A percentile compares a stretch with the other conserved stretches of the same genome.
Conservation (phyloP, 2,329 filamentous ascomycete genomes). For the Leptographium procerum region DNA sequence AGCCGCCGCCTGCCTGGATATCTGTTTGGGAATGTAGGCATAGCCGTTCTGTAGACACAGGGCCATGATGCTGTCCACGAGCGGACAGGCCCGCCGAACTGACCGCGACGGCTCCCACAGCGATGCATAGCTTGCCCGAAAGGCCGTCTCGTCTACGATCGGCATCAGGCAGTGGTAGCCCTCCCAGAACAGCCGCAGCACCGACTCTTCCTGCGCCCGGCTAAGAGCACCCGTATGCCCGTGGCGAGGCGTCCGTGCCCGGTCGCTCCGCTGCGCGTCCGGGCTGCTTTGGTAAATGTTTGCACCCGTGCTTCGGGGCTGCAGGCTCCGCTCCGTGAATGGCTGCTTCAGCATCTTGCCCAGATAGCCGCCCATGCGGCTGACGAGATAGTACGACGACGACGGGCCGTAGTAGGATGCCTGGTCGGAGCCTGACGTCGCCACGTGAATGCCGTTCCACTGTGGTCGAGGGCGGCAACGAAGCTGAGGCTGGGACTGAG, state of each 20-base stretch:
- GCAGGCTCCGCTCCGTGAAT: slow-evolving; percentile 7
- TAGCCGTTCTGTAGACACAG: slow-evolving; percentile 37
- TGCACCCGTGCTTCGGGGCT: slow-evolving; percentile 6
- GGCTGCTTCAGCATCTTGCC: slow-evolving; percentile 20
- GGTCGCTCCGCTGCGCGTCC: neutral
- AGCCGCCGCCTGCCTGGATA: neutral
- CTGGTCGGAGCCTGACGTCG: slow-evolving; percentile 22
- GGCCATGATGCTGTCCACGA: slow-evolving; percentile 41
- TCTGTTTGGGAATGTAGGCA: slow-evolving; percentile 14
- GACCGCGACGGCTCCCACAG: slow-evolving; percentile 22
- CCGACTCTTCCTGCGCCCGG: slow-evolving; percentile 26
- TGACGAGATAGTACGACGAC: slow-evolving; percentile 33
- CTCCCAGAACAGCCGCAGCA: slow-evolving; percentile 29
- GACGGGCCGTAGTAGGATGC: slow-evolving; percentile 31
- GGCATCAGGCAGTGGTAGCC: slow-evolving; percentile 25
- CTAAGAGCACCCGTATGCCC: neutral
- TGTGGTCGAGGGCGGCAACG: slow-evolving; percentile 6
- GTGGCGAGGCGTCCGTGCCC: neutral
- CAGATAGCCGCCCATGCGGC: slow-evolving; percentile 27
- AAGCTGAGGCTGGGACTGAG: neutral
- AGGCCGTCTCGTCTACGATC: slow-evolving; percentile 27
- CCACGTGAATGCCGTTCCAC: slow-evolving; percentile 23
- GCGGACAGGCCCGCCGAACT: slow-evolving; percentile 28
- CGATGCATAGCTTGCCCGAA: slow-evolving; percentile 26
- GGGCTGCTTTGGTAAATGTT: neutral